Evolutionary conservation across 371 early-diverging fungal species (phyloP), one percentile per base, ranked within the genome.

Genomic region (Lichtheimia ornata): DNA sequence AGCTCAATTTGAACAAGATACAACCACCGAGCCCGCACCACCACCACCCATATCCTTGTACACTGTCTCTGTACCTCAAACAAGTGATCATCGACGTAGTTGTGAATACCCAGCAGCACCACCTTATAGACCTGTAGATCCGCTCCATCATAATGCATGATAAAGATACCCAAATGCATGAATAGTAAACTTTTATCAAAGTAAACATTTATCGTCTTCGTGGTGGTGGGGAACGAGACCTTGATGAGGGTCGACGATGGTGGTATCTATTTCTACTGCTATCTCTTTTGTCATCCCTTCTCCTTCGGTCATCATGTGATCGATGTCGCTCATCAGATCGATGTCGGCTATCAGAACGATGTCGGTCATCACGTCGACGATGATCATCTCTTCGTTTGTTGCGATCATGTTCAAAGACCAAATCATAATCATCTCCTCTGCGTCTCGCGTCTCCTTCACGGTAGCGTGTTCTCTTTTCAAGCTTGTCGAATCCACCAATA

Each of bases 401-500:
- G 28, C 50, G 35, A 41, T 59, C 55, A 18, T 70, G 70, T 14
- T 81, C 81, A 70, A 79, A 77, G 13, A 81, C 76, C 25, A 81
- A 44, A 30, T 76, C 79, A 52, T 81, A 83, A 44, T 70, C 62
- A 35, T 69, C 71, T 28, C 67, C 71, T 24, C 73, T 65, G 18
- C 45, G 53, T 15, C 64, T 53, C 7, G 52, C 52, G 20, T 66
- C 67, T 5, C 65, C 77, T 53, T 77, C 79, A 56, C 79, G 64
- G 54, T 81, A 79, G 43, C 77, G 61, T 18, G 78, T 68, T 66
- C 82, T 55, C 50, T 81, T 69, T 64, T 84, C 58, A 62, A 83
- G 57, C 71, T 82, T 77, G 68, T 77, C 68, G 52, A 73, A 67
- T 43, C 76, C 74, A 55, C 86, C 87, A 59, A 85, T 79, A 47